phyloP scores from a whole-genome alignment of 768 basidiomycete genomes.

The Gloeopeniophorella convolvens region DNA sequence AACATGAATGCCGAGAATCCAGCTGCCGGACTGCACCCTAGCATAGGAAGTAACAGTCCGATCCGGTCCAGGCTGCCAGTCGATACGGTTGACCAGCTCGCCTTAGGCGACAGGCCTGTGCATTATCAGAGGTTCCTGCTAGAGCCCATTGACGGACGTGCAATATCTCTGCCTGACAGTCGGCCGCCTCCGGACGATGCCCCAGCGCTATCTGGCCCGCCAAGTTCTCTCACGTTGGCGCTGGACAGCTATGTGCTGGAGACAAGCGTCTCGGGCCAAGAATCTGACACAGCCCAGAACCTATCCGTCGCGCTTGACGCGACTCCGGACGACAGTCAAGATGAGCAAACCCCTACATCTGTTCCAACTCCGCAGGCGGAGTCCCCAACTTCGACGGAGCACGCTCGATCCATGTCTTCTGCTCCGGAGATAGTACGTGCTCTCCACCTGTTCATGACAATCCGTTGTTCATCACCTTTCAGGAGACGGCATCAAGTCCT shows the following conservation, averaged over 20 bases:
- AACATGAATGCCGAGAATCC: too few relatives aligned
- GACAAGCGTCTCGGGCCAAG: slow-evolving; percentile 16
- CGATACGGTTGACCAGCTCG: slow-evolving; percentile 1
- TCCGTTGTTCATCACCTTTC: neutral
- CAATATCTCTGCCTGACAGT: slow-evolving; percentile 1
- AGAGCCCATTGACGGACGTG: neutral
- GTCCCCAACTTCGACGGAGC: neutral
- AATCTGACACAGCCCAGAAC: slow-evolving; percentile 13
- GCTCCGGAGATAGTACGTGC: slow-evolving; percentile 10
- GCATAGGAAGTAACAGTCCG: neutral
- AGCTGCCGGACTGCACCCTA: neutral
- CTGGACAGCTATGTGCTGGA: too few relatives aligned
- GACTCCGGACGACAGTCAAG: neutral
- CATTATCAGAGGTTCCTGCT: slow-evolving; percentile 3
- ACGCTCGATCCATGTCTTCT: slow-evolving; percentile 13
- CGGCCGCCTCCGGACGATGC: too few relatives aligned
- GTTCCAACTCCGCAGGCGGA: slow-evolving; percentile 4
- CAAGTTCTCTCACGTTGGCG: too few relatives aligned
- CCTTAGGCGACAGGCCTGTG: neutral
- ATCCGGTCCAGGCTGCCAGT: slow-evolving; percentile 2
- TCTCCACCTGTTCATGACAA: neutral
- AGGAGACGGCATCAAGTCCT: slow-evolving; percentile 2
- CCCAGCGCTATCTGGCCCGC: too few relatives aligned
- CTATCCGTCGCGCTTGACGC: slow-evolving; percentile 10
- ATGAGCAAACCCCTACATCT: slow-evolving; percentile 4